Conservation (phyloP, 164 flowering plant genomes). For the Magnolia officinalis region DNA sequence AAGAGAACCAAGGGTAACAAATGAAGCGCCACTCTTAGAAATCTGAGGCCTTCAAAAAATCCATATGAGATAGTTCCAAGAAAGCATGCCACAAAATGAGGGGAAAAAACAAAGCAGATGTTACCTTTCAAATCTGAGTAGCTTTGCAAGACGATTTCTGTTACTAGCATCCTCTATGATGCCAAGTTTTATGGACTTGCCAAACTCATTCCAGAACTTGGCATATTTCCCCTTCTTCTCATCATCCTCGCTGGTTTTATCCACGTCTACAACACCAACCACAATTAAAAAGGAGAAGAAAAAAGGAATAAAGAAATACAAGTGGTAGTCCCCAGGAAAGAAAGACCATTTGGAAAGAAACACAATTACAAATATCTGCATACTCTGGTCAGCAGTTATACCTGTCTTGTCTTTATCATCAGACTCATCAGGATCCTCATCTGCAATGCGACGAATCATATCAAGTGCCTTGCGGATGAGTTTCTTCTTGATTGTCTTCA, state of each 20-base stretch:
- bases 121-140: slow-evolving; percentile 93
- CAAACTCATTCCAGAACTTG: slow-evolving; percentile 97
- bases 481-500: slow-evolving; percentile 95
- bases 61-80: background rate
- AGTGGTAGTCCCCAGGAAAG: background rate
- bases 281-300: background rate
- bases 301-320: background rate
- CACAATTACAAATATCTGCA: background rate
- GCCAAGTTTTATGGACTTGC: slow-evolving; percentile 94
- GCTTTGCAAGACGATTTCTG: slow-evolving; percentile 93
- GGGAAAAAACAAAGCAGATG: background rate
- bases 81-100: background rate
- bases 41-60: background rate
- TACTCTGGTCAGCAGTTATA: slow-evolving; percentile 14
- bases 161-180: slow-evolving; percentile 94
- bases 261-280: slow-evolving; percentile 41
- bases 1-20: slow-evolving; percentile 2
- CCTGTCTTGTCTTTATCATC: slow-evolving; percentile 72
- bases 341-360: background rate
- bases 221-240: slow-evolving; percentile 91
- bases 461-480: slow-evolving; percentile 94
- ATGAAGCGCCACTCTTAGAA: background rate
- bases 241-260: slow-evolving; percentile 54
- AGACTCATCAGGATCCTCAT: slow-evolving; percentile 92
- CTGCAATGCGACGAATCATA: slow-evolving; percentile 91